Conservation (phyloP, 164 flowering plant species). For the Magnolia changhungtana region DNA sequence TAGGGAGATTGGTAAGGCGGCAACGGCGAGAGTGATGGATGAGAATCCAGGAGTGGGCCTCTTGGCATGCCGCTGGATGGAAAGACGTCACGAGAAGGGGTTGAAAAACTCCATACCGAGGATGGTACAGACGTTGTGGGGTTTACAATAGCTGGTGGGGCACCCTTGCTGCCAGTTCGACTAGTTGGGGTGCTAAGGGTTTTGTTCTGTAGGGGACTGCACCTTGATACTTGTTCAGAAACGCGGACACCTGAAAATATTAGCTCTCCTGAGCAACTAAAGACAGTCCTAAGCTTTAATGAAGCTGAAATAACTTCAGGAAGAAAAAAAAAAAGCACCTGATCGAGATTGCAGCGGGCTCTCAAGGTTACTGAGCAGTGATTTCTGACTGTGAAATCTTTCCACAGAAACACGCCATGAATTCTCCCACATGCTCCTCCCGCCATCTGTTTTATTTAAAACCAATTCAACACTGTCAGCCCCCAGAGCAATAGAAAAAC, state of each 20-base stretch:
- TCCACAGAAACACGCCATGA: constrained; percentile 65
- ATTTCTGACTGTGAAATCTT: constrained; percentile 52
- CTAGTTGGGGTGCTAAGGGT: constrained; percentile 38
- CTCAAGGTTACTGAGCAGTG: constrained; percentile 38
- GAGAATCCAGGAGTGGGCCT: constrained; percentile 50
- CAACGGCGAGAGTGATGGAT: constrained; percentile 49
- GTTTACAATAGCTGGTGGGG: constrained; percentile 36
- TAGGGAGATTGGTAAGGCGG: constrained; percentile 69
- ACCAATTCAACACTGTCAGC: constrained; percentile 3
- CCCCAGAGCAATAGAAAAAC: background rate
- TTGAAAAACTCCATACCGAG: constrained; percentile 72
- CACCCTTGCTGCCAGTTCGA: constrained; percentile 46
- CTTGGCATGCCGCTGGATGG: constrained; percentile 40
- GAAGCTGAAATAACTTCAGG: background rate
- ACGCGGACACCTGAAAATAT: constrained; percentile 42
- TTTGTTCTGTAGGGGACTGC: constrained; percentile 41
- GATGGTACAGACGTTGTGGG: constrained; percentile 63
- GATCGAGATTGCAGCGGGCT: constrained; percentile 50
- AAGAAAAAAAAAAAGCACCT: constrained; percentile 31
- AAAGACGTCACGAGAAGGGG: constrained; percentile 50
- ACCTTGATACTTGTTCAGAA: constrained; percentile 43
- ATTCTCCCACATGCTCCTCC: constrained; percentile 74
- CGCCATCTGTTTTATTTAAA: constrained; percentile 56
- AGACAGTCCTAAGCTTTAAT: background rate
- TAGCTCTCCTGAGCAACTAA: constrained; percentile 7